A percentile compares a stretch with the other conserved stretches of the same genome.
phyloP scores from a whole-genome alignment of 2,329 filamentous ascomycete genomes.

The Fusarium goolgardi region DNA sequence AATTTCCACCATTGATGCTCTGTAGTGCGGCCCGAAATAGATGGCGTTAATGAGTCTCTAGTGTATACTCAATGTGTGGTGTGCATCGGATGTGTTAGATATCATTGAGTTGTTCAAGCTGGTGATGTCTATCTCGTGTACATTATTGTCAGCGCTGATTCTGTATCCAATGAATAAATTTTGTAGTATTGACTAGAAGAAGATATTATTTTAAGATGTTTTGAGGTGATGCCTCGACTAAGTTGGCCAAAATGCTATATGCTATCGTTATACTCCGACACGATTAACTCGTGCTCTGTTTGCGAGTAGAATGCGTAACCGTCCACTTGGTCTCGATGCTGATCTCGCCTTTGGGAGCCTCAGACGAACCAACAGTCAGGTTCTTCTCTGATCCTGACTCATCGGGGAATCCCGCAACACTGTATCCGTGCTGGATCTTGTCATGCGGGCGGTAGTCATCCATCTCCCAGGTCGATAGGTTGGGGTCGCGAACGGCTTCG shows the following conservation, averaged over 20 bases:
- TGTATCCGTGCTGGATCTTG: constrained; percentile 29
- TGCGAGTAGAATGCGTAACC: constrained; percentile 31
- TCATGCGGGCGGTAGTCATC: constrained; percentile 34
- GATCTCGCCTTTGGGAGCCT: constrained; percentile 30
- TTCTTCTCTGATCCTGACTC: constrained; percentile 45
- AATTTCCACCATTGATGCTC: too few species aligned
- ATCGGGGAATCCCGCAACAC: constrained; percentile 27
- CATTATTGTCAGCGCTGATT: not conserved
- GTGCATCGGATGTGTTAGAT: not conserved
- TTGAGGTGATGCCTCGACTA: constrained; percentile 3
- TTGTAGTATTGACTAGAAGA: not conserved
- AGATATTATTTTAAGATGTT: constrained; percentile 4
- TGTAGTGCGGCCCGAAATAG: not conserved
- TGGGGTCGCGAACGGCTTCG: constrained; percentile 13
- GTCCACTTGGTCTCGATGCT: constrained; percentile 43
- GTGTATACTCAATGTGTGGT: too few species aligned
- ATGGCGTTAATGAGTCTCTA: not conserved
- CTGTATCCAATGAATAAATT: not conserved
- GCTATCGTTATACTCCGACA: not conserved
- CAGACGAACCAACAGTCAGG: constrained; percentile 33
- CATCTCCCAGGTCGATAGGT: constrained; percentile 43
- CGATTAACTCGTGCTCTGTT: not conserved
- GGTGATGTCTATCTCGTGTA: not conserved
- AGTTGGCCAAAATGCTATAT: constrained; percentile 4
- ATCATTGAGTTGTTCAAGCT: too few species aligned